phyloP scores from a whole-genome alignment of 2,329 filamentous ascomycete species.

The Whalleya microplaca region DNA sequence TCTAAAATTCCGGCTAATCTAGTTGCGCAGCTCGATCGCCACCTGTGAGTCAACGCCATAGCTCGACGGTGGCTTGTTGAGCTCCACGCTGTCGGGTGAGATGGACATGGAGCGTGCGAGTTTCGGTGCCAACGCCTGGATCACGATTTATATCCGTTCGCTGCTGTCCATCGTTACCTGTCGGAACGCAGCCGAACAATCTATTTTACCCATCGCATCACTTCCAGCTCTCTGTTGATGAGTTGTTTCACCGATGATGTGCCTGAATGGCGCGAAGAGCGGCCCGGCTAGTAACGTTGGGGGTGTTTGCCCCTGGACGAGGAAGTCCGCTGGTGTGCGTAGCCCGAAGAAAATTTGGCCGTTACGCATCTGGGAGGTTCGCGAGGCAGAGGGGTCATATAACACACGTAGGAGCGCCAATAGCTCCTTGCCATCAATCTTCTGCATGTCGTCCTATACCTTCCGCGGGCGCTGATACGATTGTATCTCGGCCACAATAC shows the following conservation, averaged over 20 bases:
- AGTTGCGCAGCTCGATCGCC: conserved; percentile 40
- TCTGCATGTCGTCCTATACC: conserved; percentile 21
- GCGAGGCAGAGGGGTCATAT: conserved; percentile 23
- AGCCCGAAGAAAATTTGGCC: conserved; percentile 25
- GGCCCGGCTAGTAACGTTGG: conserved; percentile 12
- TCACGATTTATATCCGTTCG: conserved; percentile 23
- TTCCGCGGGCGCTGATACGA: conserved; percentile 19
- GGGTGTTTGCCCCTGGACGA: conserved; percentile 9
- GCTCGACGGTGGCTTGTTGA: conserved; percentile 30
- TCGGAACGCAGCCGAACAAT: conserved; percentile 12
- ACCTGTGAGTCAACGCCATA: conserved; percentile 40
- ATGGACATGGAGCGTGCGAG: conserved; percentile 29
- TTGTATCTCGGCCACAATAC: conserved; percentile 10
- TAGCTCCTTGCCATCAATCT: conserved; percentile 30
- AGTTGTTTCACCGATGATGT: conserved; percentile 11
- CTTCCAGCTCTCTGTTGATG: conserved; percentile 2
- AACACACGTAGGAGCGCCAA: conserved; percentile 28
- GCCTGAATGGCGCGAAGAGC: conserved; percentile 18
- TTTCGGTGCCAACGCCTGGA: conserved; percentile 21
- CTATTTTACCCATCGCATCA: conserved; percentile 3
- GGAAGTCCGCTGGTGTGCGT: conserved; percentile 20
- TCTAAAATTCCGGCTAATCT: conserved; percentile 29
- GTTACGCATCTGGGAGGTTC: not conserved
- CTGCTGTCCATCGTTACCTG: conserved; percentile 2
- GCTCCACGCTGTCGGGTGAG: conserved; percentile 30